phyloP scores from a whole-genome alignment of 1,139 yeast genomes.

The Sugiyamaella grinbergsii region DNA sequence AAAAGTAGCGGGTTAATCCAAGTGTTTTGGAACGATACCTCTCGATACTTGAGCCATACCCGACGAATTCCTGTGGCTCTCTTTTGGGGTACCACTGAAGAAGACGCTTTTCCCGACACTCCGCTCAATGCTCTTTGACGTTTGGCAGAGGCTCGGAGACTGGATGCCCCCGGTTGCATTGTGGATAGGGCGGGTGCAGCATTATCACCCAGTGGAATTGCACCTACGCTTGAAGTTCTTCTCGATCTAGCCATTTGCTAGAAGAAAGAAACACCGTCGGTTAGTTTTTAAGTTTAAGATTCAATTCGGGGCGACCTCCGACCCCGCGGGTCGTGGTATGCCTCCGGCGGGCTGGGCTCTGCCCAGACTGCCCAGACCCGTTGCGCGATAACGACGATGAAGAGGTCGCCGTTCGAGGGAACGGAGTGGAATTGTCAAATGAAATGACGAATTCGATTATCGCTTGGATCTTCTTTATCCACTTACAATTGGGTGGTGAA shows the following conservation, averaged over 20 bases:
- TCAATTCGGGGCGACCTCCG: no score
- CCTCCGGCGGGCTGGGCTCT: no score
- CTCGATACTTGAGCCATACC: constrained; percentile 57
- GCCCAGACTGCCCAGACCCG: no score
- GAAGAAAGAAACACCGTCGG: no score
- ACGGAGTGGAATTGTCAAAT: no score
- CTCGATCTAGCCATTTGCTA: constrained; percentile 22
- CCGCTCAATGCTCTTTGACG: constrained; percentile 42
- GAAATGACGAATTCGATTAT: no score
- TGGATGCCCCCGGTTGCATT: constrained; percentile 39
- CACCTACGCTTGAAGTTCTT: constrained; percentile 38
- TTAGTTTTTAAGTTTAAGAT: no score
- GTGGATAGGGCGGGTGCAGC: constrained; percentile 45
- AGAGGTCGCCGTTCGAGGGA: no score
- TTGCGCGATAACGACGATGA: no score
- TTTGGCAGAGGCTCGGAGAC: constrained; percentile 39
- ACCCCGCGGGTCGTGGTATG: no score
- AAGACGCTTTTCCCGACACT: background rate
- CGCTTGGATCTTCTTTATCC: no score
- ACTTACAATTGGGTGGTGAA: no score
- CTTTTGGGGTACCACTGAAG: constrained; percentile 4
- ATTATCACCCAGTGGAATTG: constrained; percentile 46
- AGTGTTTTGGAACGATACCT: constrained; percentile 67
- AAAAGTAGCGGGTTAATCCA: constrained; percentile 72
- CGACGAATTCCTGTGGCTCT: constrained; percentile 25